Evolutionary conservation across 129 eudicot species (phyloP).

Genomic region (Heracleum sosnowskyi): DNA sequence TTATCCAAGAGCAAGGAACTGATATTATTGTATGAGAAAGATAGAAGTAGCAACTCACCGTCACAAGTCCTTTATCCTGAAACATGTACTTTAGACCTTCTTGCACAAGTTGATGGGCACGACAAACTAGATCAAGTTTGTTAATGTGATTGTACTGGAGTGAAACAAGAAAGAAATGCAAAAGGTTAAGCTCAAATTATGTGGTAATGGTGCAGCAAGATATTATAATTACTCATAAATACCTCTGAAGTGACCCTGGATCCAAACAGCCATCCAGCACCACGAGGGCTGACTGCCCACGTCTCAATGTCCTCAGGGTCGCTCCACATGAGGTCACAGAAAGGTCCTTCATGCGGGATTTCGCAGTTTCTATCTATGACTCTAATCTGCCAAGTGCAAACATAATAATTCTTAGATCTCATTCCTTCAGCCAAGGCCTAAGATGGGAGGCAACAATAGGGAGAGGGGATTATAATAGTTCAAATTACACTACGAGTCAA

Average conservation of each 20-base stretch:
- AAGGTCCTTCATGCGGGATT: slow-evolving; percentile 98
- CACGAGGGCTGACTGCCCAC: slow-evolving; percentile 99
- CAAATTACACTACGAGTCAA: background rate
- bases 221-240: background rate
- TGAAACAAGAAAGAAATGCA: background rate
- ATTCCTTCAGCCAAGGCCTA: background rate
- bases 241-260: slow-evolving; percentile 99
- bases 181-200: background rate
- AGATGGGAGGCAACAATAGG: background rate
- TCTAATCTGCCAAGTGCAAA: slow-evolving; percentile 54
- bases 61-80: slow-evolving; percentile 98
- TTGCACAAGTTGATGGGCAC: slow-evolving; percentile 99
- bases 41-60: slow-evolving; percentile 49
- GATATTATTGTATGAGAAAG: background rate
- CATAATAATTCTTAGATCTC: slow-evolving; percentile 6
- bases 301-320: slow-evolving; percentile 99
- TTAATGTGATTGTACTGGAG: slow-evolving; percentile 91
- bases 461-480: background rate
- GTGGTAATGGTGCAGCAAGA: background rate
- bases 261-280: slow-evolving; percentile 99
- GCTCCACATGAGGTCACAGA: slow-evolving; percentile 99
- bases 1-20: background rate
- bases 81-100: slow-evolving; percentile 99
- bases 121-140: slow-evolving; percentile 95
- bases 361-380: slow-evolving; percentile 93